Percentiles rank a stretch among this genome's conserved stretches.
These are phyloP conservation scores for Pyronema omphalodes DNA, from an alignment of 495 filamentous ascomycete genomes.

Conservation along the genomic window DNA sequence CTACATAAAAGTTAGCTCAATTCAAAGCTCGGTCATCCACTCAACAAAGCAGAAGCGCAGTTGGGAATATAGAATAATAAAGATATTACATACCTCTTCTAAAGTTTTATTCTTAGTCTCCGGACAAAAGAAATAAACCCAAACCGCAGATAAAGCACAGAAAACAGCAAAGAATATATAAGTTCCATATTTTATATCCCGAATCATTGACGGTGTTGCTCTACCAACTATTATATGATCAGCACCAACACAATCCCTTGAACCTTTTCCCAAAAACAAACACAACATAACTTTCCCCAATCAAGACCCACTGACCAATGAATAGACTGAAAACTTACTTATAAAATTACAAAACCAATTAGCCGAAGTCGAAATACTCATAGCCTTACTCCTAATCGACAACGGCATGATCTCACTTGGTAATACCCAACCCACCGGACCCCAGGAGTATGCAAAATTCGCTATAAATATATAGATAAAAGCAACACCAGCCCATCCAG, in stretches of 20 bases:
- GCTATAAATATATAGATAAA: slow-evolving; percentile 75
- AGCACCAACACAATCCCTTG: slow-evolving; percentile 29
- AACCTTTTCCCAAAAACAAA: background rate
- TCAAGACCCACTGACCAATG: background rate
- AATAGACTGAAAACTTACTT: slow-evolving; percentile 17
- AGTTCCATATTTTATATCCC: slow-evolving; percentile 51
- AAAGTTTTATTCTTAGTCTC: slow-evolving; percentile 34
- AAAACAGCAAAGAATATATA: slow-evolving; percentile 63
- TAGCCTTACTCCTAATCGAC: background rate
- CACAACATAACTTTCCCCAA: background rate
- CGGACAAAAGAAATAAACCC: slow-evolving; percentile 32
- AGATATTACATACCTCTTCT: slow-evolving; percentile 32
- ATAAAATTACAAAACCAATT: slow-evolving; percentile 30
- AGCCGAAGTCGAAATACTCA: slow-evolving; percentile 27
- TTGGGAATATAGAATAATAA: background rate
- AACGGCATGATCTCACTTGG: background rate
- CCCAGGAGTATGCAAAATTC: slow-evolving; percentile 51
- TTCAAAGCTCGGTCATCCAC: no score
- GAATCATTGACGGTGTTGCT: slow-evolving; percentile 61
- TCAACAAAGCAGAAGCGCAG: background rate
- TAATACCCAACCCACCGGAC: slow-evolving; percentile 38
- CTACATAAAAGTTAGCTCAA: slow-evolving; percentile 24
- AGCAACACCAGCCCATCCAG: slow-evolving; percentile 58
- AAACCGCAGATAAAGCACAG: slow-evolving; percentile 43
- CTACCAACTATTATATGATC: slow-evolving; percentile 52